These are phyloP conservation scores for Cyanidioschyzon merolae DNA, from an alignment of 23 red algal species.

Conservation along the genomic window DNA sequence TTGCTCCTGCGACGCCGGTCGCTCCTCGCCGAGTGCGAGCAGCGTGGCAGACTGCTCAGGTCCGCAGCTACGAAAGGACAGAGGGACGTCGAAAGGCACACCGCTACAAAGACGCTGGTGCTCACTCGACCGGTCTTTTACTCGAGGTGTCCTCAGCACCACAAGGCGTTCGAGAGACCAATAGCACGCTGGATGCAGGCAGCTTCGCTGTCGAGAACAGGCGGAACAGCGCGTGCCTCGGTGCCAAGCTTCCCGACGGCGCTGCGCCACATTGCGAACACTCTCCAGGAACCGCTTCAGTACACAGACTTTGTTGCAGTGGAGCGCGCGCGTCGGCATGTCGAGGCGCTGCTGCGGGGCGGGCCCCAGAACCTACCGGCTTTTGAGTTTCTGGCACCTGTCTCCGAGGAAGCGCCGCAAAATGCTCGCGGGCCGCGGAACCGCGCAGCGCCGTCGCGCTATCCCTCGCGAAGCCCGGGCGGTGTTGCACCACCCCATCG, in stretches of 20 bases:
- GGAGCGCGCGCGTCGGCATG: background rate
- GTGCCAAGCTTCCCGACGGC: background rate
- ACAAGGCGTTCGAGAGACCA: background rate
- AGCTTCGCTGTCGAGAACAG: background rate
- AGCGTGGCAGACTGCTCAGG: no score
- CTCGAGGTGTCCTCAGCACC: background rate
- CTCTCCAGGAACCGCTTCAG: background rate
- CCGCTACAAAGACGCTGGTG: background rate
- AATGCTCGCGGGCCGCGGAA: background rate
- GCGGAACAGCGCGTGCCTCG: background rate
- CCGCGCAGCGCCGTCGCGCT: background rate
- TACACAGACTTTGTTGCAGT: background rate
- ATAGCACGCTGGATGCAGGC: background rate
- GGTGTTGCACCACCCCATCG: background rate
- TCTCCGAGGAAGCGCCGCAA: background rate
- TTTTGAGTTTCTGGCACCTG: background rate
- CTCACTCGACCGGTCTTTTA: background rate
- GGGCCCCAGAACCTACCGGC: background rate
- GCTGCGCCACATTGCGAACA: background rate
- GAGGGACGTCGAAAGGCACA: no score
- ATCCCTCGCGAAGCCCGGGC: background rate
- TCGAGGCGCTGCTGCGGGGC: background rate
- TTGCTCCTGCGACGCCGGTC: no score
- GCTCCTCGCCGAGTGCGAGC: no score
- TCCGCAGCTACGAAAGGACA: no score